phyloP scores from a whole-genome alignment of 2,329 filamentous ascomycete genomes.

The Emmonsiellopsis sp. region DNA sequence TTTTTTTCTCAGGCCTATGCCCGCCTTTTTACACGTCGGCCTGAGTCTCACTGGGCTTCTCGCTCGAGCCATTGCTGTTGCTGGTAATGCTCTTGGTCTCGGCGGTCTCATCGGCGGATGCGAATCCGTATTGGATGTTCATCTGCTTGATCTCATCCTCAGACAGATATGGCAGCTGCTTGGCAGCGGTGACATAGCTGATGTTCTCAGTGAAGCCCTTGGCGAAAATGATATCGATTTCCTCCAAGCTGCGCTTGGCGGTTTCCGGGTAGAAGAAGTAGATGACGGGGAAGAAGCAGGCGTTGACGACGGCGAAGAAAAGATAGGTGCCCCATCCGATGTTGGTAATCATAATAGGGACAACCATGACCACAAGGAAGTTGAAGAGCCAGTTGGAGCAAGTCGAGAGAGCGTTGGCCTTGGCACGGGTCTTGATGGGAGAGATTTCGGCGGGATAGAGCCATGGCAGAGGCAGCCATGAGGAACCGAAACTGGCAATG shows the following conservation, averaged over 20 bases:
- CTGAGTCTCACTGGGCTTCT: not conserved
- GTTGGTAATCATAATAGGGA: constrained; percentile 21
- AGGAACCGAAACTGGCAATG: constrained; percentile 56
- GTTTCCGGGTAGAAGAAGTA: constrained; percentile 27
- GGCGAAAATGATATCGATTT: constrained; percentile 23
- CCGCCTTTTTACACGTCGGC: not conserved
- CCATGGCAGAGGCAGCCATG: constrained; percentile 55
- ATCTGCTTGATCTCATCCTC: constrained; percentile 13
- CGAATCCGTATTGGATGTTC: constrained; percentile 11
- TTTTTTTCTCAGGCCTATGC: not conserved
- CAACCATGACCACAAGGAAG: constrained; percentile 32
- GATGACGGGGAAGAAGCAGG: constrained; percentile 18
- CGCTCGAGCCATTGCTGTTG: not conserved
- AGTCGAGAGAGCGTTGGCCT: constrained; percentile 43
- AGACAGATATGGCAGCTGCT: constrained; percentile 15
- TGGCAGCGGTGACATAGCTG: constrained; percentile 15
- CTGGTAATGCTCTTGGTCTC: not conserved
- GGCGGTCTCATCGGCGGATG: not conserved
- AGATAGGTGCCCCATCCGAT: constrained; percentile 25
- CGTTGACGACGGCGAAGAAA: constrained; percentile 22
- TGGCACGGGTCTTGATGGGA: constrained; percentile 44
- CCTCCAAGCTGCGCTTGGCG: constrained; percentile 20
- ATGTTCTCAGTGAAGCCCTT: constrained; percentile 12
- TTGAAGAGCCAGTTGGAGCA: constrained; percentile 44
- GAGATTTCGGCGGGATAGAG: constrained; percentile 39